These are phyloP conservation scores for Trichoderma asperellum DNA, from an alignment of 2,329 filamentous ascomycete species.

Conservation along the genomic window DNA sequence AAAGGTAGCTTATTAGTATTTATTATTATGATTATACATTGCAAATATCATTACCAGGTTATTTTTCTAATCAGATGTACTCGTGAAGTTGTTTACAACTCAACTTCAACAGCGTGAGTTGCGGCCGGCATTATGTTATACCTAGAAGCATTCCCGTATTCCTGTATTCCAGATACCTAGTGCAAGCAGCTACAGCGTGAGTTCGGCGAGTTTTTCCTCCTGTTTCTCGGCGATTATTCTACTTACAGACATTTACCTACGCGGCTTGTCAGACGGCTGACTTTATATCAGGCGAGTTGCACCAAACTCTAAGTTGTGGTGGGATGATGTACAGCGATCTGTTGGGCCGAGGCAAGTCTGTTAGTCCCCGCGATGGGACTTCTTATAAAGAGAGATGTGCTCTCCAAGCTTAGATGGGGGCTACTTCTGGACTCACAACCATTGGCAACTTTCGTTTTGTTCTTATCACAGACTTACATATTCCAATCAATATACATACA, in stretches of 20 bases:
- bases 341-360: constrained; percentile 15
- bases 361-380: background rate
- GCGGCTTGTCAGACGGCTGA: background rate
- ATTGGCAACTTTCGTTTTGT: background rate
- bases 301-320: background rate
- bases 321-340: background rate
- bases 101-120: background rate
- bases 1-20: background rate
- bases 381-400: background rate
- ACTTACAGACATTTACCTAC: background rate
- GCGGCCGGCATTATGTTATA: background rate
- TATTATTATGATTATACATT: background rate
- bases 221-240: background rate
- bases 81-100: too few relatives aligned
- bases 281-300: background rate
- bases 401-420: background rate
- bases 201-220: background rate
- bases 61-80: too few relatives aligned
- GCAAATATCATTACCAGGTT: background rate
- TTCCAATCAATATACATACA: background rate
- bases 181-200: background rate
- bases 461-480: background rate
- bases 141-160: background rate
- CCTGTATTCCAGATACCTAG: too few relatives aligned
- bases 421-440: background rate